These are phyloP conservation scores for Teunomyces cretensis DNA, from an alignment of 805 yeast genomes.

Conservation along the genomic window DNA sequence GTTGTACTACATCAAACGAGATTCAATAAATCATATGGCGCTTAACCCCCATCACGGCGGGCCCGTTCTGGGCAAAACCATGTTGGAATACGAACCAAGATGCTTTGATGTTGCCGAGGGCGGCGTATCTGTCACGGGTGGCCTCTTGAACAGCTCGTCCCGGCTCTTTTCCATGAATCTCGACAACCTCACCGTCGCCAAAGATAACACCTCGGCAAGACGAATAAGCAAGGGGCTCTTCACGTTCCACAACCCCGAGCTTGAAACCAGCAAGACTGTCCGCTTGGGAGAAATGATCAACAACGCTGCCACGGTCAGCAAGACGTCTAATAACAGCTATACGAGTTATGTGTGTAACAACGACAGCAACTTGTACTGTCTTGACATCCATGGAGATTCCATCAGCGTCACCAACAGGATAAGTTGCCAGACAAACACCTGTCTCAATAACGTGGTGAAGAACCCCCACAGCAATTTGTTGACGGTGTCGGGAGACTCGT, in stretches of 20 bases:
- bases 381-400: constrained; percentile 52
- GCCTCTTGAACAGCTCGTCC: constrained; percentile 43
- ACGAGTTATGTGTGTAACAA: constrained; percentile 77
- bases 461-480: constrained; percentile 46
- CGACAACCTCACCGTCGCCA: constrained; percentile 17
- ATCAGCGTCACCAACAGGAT: constrained; percentile 44
- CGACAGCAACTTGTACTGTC: constrained; percentile 67
- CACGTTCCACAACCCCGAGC: constrained; percentile 53
- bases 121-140: constrained; percentile 51
- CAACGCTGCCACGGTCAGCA: constrained; percentile 66
- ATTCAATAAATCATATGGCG: constrained; percentile 36
- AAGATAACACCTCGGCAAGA: neutral
- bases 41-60: neutral
- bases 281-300: constrained; percentile 80
- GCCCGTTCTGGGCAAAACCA: constrained; percentile 26
- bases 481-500: constrained; percentile 74
- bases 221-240: constrained; percentile 55
- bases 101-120: constrained; percentile 59
- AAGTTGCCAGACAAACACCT: constrained; percentile 52
- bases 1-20: constrained; percentile 60
- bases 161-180: constrained; percentile 24
- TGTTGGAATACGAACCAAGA: constrained; percentile 65
- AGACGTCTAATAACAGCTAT: constrained; percentile 38
- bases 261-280: constrained; percentile 47
- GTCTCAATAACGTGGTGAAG: constrained; percentile 71